Base-by-base conservation (phyloP, 2,329 filamentous ascomycete species). In the Clonostachys rhizophaga region DNA sequence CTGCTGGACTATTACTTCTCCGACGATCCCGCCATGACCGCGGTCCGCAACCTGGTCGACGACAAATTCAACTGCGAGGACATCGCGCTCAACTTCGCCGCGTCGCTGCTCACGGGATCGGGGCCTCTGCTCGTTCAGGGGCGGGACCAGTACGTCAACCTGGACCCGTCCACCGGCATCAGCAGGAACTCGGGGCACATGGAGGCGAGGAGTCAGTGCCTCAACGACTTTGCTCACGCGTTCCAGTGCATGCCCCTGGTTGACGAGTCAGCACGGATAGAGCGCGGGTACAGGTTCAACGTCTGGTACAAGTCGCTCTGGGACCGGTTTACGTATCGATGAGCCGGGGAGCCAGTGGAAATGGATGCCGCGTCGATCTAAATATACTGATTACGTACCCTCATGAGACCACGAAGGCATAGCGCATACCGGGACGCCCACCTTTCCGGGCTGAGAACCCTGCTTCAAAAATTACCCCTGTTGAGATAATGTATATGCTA, bases 31-130 rank as follows among this genome's bases (percentile, higher is more conserved):
- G 46, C 54, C 39, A 57, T 62, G 50, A 55, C 50, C 5, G 55
- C 55, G 45, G 57, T 70, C 17, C 62, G 67, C 4, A 52, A 60
- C 1, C 65, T 67, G 46, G 65, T 70, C 14, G 67, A 69, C 20
- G 50, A 63, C 16, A 54, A 61, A 40, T 63, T 66, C 56, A 69
- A 70, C 53, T 70, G 67, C 57, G 67, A 70, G 50, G 66, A 70
- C 45, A 60, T 70, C 49, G 67, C 63, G 16, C 49, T 70, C 46
- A 70, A 70, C 54, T 69, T 60, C 40, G 53, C 68, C 34, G 55
- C 59, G 6, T 60, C 61, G 3, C 50, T 61, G 16, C 49, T 70
- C 40, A 68, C 66, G 0, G 57, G 64, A 13, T 52, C 57, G 12
- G 65, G 65, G 0, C 66, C 66, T 0, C 52, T 70, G n/a, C 58